phyloP scores from a whole-genome alignment of 352 stramenopile species.

The Phytophthora crassamura region DNA sequence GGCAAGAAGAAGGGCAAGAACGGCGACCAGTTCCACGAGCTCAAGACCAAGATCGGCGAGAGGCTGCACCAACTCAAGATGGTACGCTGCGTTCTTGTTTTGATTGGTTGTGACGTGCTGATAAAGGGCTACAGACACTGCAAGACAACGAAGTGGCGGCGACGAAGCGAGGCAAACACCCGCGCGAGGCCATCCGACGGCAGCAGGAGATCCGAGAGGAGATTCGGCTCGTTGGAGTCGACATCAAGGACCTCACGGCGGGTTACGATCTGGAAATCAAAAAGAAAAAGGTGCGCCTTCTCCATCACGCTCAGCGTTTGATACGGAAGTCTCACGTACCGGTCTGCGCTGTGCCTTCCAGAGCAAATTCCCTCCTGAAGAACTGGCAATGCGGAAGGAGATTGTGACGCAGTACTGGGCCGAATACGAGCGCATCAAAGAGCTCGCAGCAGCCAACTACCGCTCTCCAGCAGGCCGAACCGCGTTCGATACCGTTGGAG shows the following conservation, averaged over 20 bases:
- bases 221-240: slow-evolving; percentile 71
- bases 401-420: slow-evolving; percentile 82
- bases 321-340: neutral
- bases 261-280: slow-evolving; percentile 79
- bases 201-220: slow-evolving; percentile 87
- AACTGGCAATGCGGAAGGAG: slow-evolving; percentile 81
- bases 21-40: slow-evolving; percentile 79
- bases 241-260: slow-evolving; percentile 76
- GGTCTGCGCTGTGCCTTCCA: slow-evolving; percentile 20
- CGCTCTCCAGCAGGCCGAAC: slow-evolving; percentile 53
- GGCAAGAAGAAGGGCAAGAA: slow-evolving; percentile 73
- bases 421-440: slow-evolving; percentile 82
- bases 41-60: slow-evolving; percentile 82
- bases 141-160: slow-evolving; percentile 71
- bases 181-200: slow-evolving; percentile 77
- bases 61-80: slow-evolving; percentile 82
- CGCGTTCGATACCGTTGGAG: slow-evolving; percentile 54
- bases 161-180: slow-evolving; percentile 75
- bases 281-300: slow-evolving; percentile 76
- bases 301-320: neutral
- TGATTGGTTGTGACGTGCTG: neutral
- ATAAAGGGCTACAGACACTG: slow-evolving; percentile 48
- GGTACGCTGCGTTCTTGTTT: slow-evolving; percentile 34
- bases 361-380: slow-evolving; percentile 81
- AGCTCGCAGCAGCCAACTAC: slow-evolving; percentile 68